Base-by-base conservation (phyloP, 495 filamentous ascomycete species). In the Cladorrhinum samala region DNA sequence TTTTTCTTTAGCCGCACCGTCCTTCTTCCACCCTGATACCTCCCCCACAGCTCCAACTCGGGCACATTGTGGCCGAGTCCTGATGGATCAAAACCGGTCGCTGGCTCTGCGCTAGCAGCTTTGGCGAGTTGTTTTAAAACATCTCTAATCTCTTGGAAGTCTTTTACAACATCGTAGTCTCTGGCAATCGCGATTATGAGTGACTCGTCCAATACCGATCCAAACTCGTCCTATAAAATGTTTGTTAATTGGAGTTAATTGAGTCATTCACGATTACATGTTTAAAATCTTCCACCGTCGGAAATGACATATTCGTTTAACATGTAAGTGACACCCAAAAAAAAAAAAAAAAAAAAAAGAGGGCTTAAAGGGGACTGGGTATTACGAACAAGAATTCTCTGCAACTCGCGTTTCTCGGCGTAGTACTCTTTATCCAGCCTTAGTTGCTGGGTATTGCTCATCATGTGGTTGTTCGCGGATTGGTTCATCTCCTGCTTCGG, bases 11-110 rank as follows among this genome's bases (percentile, higher is more conserved):
- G n/a, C n/a, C n/a, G n/a, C n/a, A n/a, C n/a, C n/a, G n/a, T n/a
- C n/a, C n/a, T n/a, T n/a, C n/a, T n/a, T n/a, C n/a, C n/a, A n/a
- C n/a, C n/a, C n/a, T n/a, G n/a, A n/a, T n/a, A n/a, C n/a, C n/a
- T n/a, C n/a, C n/a, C n/a, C n/a, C n/a, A n/a, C n/a, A n/a, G 56
- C 49, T 60, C 59, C 1, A 47, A 16, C 3, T 65, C 58, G 11
- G 54, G 30, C 9, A 46, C 13, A 33, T 50, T 46, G 38, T 18
- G 16, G 3, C 82, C 78, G 30, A 81, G 82, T 2, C 87, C 89
- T 9, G 86, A 90, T 0, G 89, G 82, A 53, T 95, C 89, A 62
- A 94, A 94, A 0, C 80, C 83, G 0, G 82, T 78, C 14, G 77
- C 72, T 58, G 89, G 83, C 56, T 92, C 85, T 18, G 76, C 73